Conservation (phyloP, 208 protist species). For the Trypanosoma rangeli region DNA sequence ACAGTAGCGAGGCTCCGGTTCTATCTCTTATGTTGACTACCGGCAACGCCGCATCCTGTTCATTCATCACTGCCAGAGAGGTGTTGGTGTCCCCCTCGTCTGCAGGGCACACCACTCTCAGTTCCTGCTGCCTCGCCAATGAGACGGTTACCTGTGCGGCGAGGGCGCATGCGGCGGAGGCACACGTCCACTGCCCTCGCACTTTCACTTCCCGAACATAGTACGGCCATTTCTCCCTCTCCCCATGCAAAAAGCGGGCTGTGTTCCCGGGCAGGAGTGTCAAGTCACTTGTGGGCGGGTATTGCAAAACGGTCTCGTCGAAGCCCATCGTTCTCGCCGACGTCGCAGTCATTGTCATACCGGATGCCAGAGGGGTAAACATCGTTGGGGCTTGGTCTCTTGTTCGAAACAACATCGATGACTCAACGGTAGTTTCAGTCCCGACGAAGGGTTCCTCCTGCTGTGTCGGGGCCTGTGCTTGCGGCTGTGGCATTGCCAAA, state of each 20-base stretch:
- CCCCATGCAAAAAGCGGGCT: not conserved
- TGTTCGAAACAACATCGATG: not conserved
- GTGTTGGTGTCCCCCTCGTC: not conserved
- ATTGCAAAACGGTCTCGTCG: not conserved
- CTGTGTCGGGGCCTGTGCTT: not conserved
- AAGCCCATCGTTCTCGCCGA: not conserved
- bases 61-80: not conserved
- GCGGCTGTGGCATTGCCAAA: too few relatives aligned
- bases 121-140: slow-evolving; percentile 15
- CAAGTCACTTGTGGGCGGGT: not conserved
- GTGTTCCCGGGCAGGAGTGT: not conserved
- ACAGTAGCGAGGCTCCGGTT: not conserved
- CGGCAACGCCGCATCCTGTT: not conserved
- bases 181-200: slow-evolving; percentile 28
- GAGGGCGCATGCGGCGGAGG: slow-evolving; percentile 24
- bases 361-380: not conserved
- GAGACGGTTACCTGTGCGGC: slow-evolving; percentile 25
- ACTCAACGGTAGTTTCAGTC: not conserved
- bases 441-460: not conserved
- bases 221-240: slow-evolving; percentile 14
- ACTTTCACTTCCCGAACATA: slow-evolving; percentile 26
- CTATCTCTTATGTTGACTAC: not conserved
- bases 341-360: not conserved
- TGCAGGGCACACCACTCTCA: slow-evolving; percentile 2
- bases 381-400: too few relatives aligned